Conservation (phyloP, 208 protist species). For the Lotmaria passim region DNA sequence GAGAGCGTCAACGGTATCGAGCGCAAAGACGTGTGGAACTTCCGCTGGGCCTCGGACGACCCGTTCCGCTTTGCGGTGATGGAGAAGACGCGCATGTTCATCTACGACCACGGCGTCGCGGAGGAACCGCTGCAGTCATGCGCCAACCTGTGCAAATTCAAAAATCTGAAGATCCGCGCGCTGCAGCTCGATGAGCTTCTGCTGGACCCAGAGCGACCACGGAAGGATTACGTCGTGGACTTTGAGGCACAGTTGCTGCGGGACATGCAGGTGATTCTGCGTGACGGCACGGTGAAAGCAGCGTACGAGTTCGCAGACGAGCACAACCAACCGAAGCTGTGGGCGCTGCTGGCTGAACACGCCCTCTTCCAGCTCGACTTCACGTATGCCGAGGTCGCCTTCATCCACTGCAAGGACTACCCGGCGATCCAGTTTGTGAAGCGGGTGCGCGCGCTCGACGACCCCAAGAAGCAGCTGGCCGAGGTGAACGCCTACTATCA, state of each 20-base stretch:
- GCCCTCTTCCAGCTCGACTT: slow-evolving; percentile 90
- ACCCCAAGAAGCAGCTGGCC: slow-evolving; percentile 94
- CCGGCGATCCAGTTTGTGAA: slow-evolving; percentile 97
- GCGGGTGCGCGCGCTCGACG: slow-evolving; percentile 89
- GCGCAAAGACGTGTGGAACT: slow-evolving; percentile 95
- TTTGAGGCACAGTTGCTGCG: slow-evolving; percentile 92
- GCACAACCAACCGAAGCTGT: slow-evolving; percentile 91
- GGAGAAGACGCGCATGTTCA: slow-evolving; percentile 95
- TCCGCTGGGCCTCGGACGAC: slow-evolving; percentile 94
- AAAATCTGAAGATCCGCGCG: slow-evolving; percentile 85
- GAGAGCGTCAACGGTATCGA: slow-evolving; percentile 78
- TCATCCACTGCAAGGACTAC: slow-evolving; percentile 96
- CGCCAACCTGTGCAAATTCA: slow-evolving; percentile 95
- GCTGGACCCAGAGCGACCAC: slow-evolving; percentile 88
- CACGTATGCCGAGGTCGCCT: slow-evolving; percentile 92
- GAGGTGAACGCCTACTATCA: slow-evolving; percentile 96
- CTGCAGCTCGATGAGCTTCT: slow-evolving; percentile 96
- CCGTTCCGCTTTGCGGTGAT: slow-evolving; percentile 94
- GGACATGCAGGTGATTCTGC: slow-evolving; percentile 81
- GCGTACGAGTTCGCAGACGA: slow-evolving; percentile 93
- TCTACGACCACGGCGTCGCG: slow-evolving; percentile 87
- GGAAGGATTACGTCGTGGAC: slow-evolving; percentile 84
- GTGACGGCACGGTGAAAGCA: slow-evolving; percentile 77
- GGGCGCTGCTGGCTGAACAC: slow-evolving; percentile 94
- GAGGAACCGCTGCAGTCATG: slow-evolving; percentile 92